Evolutionary conservation across 768 basidiomycete species (phyloP).

Genomic region (Tubosaeta sp.): DNA sequence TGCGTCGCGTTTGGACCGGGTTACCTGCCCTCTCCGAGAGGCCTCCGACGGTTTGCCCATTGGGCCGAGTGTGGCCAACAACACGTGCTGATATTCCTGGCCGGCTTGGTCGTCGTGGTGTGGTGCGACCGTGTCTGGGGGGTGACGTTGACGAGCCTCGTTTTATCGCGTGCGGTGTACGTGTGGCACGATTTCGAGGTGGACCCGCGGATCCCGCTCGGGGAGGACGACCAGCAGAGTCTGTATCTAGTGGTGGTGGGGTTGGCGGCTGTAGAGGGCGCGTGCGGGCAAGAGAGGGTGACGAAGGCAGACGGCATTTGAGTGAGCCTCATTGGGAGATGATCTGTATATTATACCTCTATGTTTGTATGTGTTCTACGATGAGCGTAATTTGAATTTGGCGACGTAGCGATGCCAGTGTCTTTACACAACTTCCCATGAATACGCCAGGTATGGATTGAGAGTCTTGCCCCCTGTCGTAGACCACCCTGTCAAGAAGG

Average conservation of each 20-base stretch:
- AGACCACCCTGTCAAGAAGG: too few species aligned
- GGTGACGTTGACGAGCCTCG: slow-evolving; percentile 15
- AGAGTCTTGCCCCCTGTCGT: too few species aligned
- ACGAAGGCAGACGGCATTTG: neutral
- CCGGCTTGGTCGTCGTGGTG: slow-evolving; percentile 10
- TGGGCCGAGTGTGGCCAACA: slow-evolving; percentile 34
- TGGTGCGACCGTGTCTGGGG: slow-evolving; percentile 21
- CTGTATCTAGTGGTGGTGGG: slow-evolving; percentile 29
- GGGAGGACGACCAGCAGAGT: slow-evolving; percentile 33
- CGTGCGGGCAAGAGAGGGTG: neutral
- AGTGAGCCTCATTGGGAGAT: neutral
- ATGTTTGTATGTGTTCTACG: neutral
- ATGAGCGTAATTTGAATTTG: too few species aligned
- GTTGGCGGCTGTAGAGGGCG: slow-evolving; percentile 3
- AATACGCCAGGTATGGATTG: too few species aligned
- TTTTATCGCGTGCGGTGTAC: slow-evolving; percentile 20
- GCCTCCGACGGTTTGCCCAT: slow-evolving; percentile 36
- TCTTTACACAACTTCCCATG: too few species aligned
- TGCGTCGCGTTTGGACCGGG: slow-evolving; percentile 27
- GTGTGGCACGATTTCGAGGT: slow-evolving; percentile 27
- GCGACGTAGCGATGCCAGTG: too few species aligned
- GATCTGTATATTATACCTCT: neutral
- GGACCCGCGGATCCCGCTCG: slow-evolving; percentile 25
- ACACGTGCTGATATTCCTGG: slow-evolving; percentile 34
- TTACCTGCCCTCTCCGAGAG: slow-evolving; percentile 25